Conservation (phyloP, 163 green algal genomes). For the Picocystis sp. region DNA sequence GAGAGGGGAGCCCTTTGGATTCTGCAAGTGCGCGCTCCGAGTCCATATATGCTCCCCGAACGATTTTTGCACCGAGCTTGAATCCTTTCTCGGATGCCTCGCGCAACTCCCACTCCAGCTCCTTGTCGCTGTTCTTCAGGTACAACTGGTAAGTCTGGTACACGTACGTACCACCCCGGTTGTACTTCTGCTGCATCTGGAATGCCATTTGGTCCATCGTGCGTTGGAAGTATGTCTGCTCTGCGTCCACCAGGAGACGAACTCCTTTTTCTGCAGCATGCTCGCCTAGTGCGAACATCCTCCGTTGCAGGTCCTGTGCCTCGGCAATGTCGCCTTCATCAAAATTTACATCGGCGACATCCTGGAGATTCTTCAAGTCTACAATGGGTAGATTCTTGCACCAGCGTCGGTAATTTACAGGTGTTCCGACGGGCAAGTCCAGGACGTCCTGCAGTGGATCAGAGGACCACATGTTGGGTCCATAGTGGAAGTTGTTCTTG, state of each 20-base stretch:
- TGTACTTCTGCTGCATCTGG: slow-evolving; percentile 55
- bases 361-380: slow-evolving; percentile 23
- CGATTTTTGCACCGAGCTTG: slow-evolving; percentile 49
- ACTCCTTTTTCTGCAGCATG: slow-evolving; percentile 31
- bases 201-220: slow-evolving; percentile 66
- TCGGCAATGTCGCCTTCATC: slow-evolving; percentile 26
- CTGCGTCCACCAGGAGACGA: slow-evolving; percentile 64
- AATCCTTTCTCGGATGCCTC: slow-evolving; percentile 18
- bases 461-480: slow-evolving; percentile 26
- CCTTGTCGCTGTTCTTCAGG: slow-evolving; percentile 38
- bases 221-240: slow-evolving; percentile 73
- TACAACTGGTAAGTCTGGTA: slow-evolving; percentile 81
- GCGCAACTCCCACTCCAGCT: slow-evolving; percentile 26
- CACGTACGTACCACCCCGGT: slow-evolving; percentile 33
- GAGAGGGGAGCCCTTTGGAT: slow-evolving; percentile 31
- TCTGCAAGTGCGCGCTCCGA: slow-evolving; percentile 42
- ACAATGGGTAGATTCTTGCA: slow-evolving; percentile 1
- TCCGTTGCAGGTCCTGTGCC: slow-evolving; percentile 45
- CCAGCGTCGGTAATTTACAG: no score
- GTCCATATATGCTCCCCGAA: slow-evolving; percentile 73
- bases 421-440: background rate
- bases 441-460: slow-evolving; percentile 16
- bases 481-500: slow-evolving; percentile 23
- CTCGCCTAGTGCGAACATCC: slow-evolving; percentile 43
- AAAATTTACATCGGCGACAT: slow-evolving; percentile 6